Conservation (phyloP, 768 basidiomycete species). For the Neoboletus brunneissimus region DNA sequence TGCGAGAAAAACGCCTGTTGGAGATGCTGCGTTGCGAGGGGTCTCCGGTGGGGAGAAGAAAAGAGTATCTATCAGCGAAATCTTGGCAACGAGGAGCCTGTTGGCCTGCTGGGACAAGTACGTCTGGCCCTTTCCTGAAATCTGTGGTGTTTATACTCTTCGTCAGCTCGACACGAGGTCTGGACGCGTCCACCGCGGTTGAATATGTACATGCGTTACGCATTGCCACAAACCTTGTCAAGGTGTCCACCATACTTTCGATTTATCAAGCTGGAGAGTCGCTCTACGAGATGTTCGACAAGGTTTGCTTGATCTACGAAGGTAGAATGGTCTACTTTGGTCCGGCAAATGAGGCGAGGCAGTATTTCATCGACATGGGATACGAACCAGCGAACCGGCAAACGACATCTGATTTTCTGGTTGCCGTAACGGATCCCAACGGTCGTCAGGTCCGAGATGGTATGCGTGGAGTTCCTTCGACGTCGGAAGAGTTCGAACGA, state of each 20-base stretch:
- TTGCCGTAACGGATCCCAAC: conserved; percentile 59
- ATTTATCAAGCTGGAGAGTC: conserved; percentile 84
- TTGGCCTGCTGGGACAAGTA: conserved; percentile 78
- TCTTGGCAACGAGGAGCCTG: conserved; percentile 65
- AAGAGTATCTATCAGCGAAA: conserved; percentile 76
- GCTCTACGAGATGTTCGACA: conserved; percentile 65
- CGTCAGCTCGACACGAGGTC: conserved; percentile 60
- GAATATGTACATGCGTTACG: conserved; percentile 73
- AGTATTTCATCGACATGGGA: conserved; percentile 60
- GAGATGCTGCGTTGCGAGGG: conserved; percentile 74
- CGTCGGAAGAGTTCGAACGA: conserved; percentile 56
- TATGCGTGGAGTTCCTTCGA: conserved; percentile 34
- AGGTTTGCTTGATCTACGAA: conserved; percentile 62
- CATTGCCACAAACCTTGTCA: conserved; percentile 57
- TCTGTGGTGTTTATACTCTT: conserved; percentile 46
- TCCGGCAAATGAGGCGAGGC: conserved; percentile 47
- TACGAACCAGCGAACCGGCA: conserved; percentile 54
- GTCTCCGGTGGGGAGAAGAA: conserved; percentile 80
- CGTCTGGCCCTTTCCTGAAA: conserved; percentile 26
- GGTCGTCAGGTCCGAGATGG: conserved; percentile 49
- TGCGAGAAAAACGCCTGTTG: conserved; percentile 70
- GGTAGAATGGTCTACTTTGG: conserved; percentile 63
- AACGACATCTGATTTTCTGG: conserved; percentile 62
- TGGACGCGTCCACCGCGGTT: conserved; percentile 68
- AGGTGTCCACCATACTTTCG: conserved; percentile 65